Evolutionary conservation across 495 filamentous ascomycete genomes (phyloP).

Genomic region (Podospora appendiculata): DNA sequence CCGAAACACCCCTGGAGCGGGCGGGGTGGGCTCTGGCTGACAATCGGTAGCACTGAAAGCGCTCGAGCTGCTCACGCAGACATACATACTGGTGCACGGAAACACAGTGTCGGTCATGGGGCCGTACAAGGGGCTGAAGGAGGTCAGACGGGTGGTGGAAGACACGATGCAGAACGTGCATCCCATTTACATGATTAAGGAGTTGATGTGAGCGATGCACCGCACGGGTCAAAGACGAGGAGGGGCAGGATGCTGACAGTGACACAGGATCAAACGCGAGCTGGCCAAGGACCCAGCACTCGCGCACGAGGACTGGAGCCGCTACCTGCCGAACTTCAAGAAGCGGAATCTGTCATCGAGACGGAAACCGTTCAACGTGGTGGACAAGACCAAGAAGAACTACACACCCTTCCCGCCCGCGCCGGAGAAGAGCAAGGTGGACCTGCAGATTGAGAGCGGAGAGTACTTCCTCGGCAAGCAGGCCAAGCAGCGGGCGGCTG

Average conservation of each 20-base stretch:
- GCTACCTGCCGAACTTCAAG: constrained; percentile 97
- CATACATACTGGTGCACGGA: constrained; percentile 93
- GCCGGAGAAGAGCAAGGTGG: constrained; percentile 77
- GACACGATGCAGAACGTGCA: constrained; percentile 97
- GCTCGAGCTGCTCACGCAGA: constrained; percentile 86
- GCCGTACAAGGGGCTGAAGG: constrained; percentile 84
- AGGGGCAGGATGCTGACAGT: constrained; percentile 5
- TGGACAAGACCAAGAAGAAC: constrained; percentile 86
- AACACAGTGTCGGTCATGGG: constrained; percentile 95
- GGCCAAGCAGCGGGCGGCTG: constrained; percentile 74
- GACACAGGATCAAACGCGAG: constrained; percentile 77
- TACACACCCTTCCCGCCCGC: constrained; percentile 77
- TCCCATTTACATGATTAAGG: constrained; percentile 67
- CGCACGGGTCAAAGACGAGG: neutral
- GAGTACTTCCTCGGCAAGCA: constrained; percentile 94
- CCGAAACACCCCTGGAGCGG: neutral
- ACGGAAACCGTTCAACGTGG: constrained; percentile 73
- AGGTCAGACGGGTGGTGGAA: constrained; percentile 81
- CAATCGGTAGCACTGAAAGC: constrained; percentile 58
- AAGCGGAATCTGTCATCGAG: constrained; percentile 85
- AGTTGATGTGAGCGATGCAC: constrained; percentile 54
- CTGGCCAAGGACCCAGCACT: constrained; percentile 91
- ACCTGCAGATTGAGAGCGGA: constrained; percentile 94
- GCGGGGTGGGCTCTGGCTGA: neutral
- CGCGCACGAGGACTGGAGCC: constrained; percentile 82